Evolutionary conservation across 2,329 filamentous ascomycete species (phyloP).

Genomic region (Hyphodiscus sp.): DNA sequence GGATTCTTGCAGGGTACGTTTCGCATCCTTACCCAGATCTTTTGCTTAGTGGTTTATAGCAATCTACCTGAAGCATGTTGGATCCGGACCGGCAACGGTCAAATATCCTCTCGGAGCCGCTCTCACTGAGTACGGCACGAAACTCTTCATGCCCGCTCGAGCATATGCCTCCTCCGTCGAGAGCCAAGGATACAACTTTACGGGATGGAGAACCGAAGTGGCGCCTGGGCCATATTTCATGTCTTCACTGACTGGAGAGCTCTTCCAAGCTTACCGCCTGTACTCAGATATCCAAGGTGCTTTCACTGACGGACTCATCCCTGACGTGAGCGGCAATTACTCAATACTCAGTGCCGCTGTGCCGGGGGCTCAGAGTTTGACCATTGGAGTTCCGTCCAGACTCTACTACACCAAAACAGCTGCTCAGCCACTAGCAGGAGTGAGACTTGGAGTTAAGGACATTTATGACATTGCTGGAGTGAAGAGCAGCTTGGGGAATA

Average conservation of each 20-base stretch:
- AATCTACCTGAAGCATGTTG: conserved; percentile 16
- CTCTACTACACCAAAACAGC: conserved; percentile 49
- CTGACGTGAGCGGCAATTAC: conserved; percentile 32
- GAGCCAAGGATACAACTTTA: conserved; percentile 10
- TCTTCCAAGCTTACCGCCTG: conserved; percentile 43
- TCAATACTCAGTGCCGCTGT: conserved; percentile 39
- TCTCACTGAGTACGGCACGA: conserved; percentile 17
- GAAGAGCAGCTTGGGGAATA: conserved; percentile 49
- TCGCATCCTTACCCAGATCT: background rate
- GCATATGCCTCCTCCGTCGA: conserved; percentile 12
- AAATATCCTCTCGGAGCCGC: conserved; percentile 12
- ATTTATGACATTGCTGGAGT: conserved; percentile 53
- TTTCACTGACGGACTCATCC: conserved; percentile 41
- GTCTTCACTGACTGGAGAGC: conserved; percentile 34
- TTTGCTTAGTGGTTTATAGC: conserved; percentile 6
- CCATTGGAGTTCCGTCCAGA: conserved; percentile 50
- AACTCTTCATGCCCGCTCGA: conserved; percentile 17
- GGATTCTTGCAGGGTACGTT: conserved; percentile 24
- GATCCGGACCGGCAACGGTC: conserved; percentile 6
- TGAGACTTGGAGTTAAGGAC: conserved; percentile 57
- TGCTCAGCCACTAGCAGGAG: conserved; percentile 52
- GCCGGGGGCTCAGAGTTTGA: conserved; percentile 34
- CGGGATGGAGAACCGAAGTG: conserved; percentile 22
- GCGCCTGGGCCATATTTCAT: conserved; percentile 45
- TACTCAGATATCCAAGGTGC: conserved; percentile 43